Percentiles rank a stretch among this genome's conserved stretches.
phyloP scores from a whole-genome alignment of 805 yeast species.

The Komagataella populi region DNA sequence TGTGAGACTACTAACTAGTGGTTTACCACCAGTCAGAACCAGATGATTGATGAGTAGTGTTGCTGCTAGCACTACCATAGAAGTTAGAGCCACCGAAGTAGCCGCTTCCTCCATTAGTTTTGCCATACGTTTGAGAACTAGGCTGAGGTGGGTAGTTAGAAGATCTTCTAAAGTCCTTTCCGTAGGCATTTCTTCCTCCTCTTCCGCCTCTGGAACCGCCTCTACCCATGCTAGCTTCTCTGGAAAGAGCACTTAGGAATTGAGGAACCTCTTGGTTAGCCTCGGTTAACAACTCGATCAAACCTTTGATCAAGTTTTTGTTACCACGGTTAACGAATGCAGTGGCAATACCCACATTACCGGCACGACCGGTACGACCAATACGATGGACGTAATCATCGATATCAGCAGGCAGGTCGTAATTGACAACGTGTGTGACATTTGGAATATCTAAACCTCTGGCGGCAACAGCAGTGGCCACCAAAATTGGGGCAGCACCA shows the following conservation, averaged over 20 bases:
- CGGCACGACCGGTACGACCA: conserved; percentile 99
- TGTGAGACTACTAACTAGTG: background rate
- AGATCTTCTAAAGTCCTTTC: conserved; percentile 39
- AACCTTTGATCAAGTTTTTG: conserved; percentile 76
- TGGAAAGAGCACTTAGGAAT: conserved; percentile 66
- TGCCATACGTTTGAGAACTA: conserved; percentile 7
- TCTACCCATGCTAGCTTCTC: conserved; percentile 53
- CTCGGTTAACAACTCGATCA: conserved; percentile 77
- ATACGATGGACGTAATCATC: conserved; percentile 99
- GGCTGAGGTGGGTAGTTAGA: conserved; percentile 7
- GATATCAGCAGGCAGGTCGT: conserved; percentile 91
- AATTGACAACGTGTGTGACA: conserved; percentile 95
- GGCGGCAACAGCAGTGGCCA: conserved; percentile 99
- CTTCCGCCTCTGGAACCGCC: conserved; percentile 45
- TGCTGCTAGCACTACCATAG: conserved; percentile 9
- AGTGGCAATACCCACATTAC: conserved; percentile 96
- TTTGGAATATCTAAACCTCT: conserved; percentile 99
- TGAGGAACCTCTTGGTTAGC: conserved; percentile 97
- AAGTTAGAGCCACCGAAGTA: conserved; percentile 20
- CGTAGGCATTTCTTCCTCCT: conserved; percentile 22
- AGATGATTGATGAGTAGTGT: background rate
- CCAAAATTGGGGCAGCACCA: conserved; percentile 88
- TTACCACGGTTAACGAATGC: conserved; percentile 97
- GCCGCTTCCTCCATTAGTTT: conserved; percentile 17
- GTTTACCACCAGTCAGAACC: background rate